These are phyloP conservation scores for Phytophthora pini DNA, from an alignment of 352 stramenopile species.

Conservation along the genomic window DNA sequence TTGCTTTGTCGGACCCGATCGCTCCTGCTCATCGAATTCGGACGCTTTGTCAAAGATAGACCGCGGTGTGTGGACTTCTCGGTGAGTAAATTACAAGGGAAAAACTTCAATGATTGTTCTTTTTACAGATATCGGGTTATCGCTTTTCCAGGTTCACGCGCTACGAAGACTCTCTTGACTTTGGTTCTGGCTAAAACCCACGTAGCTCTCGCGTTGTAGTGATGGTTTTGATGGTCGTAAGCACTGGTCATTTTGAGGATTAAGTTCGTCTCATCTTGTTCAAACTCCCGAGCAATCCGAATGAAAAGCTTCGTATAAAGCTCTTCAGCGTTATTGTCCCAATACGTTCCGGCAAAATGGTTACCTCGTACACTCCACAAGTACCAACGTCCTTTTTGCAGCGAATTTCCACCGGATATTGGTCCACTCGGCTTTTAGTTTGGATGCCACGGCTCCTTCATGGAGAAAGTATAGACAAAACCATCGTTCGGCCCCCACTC, in stretches of 20 bases:
- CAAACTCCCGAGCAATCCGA: too few species aligned
- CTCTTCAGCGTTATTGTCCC: conserved; percentile 55
- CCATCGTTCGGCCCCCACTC: conserved; percentile 71
- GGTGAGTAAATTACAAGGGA: too few species aligned
- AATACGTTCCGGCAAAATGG: conserved; percentile 46
- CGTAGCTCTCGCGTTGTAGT: background rate
- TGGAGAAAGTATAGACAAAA: conserved; percentile 65
- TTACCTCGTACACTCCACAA: conserved; percentile 42
- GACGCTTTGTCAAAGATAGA: too few species aligned
- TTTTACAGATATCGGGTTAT: too few species aligned
- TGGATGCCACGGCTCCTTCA: conserved; percentile 63
- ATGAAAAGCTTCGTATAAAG: conserved; percentile 52
- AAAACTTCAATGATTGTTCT: too few species aligned
- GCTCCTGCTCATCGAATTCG: too few species aligned
- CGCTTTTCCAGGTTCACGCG: too few species aligned
- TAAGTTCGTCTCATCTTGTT: conserved; percentile 10
- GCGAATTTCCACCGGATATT: too few species aligned
- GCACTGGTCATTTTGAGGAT: background rate
- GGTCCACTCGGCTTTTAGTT: conserved; percentile 9
- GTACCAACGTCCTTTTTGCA: conserved; percentile 61
- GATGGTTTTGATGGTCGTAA: background rate
- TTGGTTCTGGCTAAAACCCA: conserved; percentile 11
- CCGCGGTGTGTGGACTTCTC: too few species aligned
- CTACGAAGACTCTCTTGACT: conserved; percentile 16
- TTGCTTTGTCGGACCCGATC: too few species aligned